A percentile compares a stretch with the other conserved stretches of the same genome.
phyloP scores from a whole-genome alignment of 768 basidiomycete species.

The Tubosaeta brunneosetosa region DNA sequence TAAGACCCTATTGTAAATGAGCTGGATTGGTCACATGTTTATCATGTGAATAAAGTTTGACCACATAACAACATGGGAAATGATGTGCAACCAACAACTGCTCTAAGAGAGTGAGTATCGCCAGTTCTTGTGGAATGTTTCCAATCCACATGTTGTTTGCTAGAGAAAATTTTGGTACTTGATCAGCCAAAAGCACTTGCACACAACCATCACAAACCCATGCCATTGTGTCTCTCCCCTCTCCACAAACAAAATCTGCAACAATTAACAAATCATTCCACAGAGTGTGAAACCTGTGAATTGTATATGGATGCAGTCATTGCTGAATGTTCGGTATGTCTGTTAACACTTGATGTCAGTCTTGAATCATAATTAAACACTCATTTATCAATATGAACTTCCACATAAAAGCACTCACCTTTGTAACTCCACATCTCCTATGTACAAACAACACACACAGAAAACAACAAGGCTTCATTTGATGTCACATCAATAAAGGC shows the following conservation, averaged over 20 bases:
- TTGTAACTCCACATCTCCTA: too few species aligned
- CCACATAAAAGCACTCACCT: too few species aligned
- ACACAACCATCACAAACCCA: neutral
- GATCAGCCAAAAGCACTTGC: neutral
- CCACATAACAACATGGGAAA: neutral
- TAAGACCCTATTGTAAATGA: slow-evolving; percentile 21
- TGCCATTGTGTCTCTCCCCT: neutral
- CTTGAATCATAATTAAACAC: too few species aligned
- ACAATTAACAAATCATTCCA: too few species aligned
- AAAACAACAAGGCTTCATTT: too few species aligned
- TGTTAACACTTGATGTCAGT: too few species aligned
- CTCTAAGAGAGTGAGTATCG: neutral
- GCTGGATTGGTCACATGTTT: neutral
- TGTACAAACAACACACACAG: too few species aligned
- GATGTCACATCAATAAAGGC: too few species aligned
- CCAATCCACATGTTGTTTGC: neutral
- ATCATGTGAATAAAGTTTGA: neutral
- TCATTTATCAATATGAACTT: too few species aligned
- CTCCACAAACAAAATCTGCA: neutral
- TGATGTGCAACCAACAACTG: neutral
- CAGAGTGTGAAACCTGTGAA: too few species aligned
- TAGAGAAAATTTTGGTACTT: neutral
- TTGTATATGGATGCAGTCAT: too few species aligned
- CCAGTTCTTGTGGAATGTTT: neutral
- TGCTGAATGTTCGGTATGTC: too few species aligned